Base-by-base conservation (phyloP, 2,329 filamentous ascomycete species). In the Fonsecaea erecta region DNA sequence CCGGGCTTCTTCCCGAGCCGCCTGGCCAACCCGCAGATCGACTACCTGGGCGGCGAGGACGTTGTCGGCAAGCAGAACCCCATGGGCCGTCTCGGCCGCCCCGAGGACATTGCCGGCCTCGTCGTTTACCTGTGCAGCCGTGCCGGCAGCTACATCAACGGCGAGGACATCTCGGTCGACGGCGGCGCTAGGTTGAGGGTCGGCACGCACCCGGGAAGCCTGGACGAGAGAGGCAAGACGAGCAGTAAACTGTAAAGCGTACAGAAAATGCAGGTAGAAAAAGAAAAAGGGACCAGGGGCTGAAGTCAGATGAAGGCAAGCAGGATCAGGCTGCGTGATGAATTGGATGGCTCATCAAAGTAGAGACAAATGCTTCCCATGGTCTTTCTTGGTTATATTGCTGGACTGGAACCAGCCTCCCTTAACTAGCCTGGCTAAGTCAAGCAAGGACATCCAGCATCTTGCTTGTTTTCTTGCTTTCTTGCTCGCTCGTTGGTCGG, bases 31-130 rank as follows among this genome's bases (percentile, higher is more conserved):
- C 60, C 60, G 48, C 58, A 62, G 37, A 67, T 69, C 46, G 65
- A 69, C 46, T 60, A 54, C 14, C 54, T 65, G 21, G 67, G 67
- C 16, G 67, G 67, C 8, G 62, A 64, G 34, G 65, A 65, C 28
- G 54, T 58, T 11, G 59, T 67, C 24, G 61, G 64, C 12, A 78
- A 76, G 0, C 83, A 86, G 2, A 87, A 90, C 65, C 90, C 90
- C 9, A 73, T 92, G 70, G 84, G 85, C 0, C 79, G 90, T 34
- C 90, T 92, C 71, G 90, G 90, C 0, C 73, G 78, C 68, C 84
- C 90, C 0, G 91, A 93, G 79, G 91, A 95, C 77, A 90, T 95
- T 71, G 91, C 90, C 0, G 91, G 88, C 0, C 83, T 85, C 0
- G 91, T 89, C 74, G 77, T 93, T 62, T 93, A 89, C 77, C 76